These are phyloP conservation scores for Podosphaera fusca DNA, from an alignment of 2,329 filamentous ascomycete species.

Conservation along the genomic window DNA sequence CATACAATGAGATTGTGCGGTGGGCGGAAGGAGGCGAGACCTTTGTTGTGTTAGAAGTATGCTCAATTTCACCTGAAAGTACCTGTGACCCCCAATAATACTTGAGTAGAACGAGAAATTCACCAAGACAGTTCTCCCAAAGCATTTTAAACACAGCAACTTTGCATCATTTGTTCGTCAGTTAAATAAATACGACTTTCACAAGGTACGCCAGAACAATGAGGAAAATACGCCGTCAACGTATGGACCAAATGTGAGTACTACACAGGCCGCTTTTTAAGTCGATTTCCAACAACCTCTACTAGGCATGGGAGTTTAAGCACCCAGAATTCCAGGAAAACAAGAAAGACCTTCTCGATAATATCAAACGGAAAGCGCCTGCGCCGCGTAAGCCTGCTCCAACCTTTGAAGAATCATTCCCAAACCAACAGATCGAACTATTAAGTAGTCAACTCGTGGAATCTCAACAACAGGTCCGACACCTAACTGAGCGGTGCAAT, in stretches of 20 bases:
- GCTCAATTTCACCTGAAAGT: slow-evolving; percentile 8
- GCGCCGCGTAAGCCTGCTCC: slow-evolving; percentile 56
- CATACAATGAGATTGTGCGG: slow-evolving; percentile 76
- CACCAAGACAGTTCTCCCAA: slow-evolving; percentile 86
- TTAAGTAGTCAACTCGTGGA: slow-evolving; percentile 73
- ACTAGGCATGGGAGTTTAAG: slow-evolving; percentile 83
- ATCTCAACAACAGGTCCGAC: slow-evolving; percentile 78
- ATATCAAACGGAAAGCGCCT: slow-evolving; percentile 85
- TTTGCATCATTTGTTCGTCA: slow-evolving; percentile 93
- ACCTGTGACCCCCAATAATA: slow-evolving; percentile 6
- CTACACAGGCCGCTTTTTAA: not conserved
- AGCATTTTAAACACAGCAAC: slow-evolving; percentile 98
- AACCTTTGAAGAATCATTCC: slow-evolving; percentile 44
- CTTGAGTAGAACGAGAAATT: slow-evolving; percentile 73
- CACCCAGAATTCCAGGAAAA: slow-evolving; percentile 91
- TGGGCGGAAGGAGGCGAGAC: slow-evolving; percentile 92
- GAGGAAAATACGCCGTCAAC: slow-evolving; percentile 65
- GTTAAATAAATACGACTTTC: slow-evolving; percentile 93
- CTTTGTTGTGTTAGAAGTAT: slow-evolving; percentile 90
- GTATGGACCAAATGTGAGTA: slow-evolving; percentile 53
- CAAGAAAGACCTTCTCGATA: slow-evolving; percentile 89
- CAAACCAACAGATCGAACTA: slow-evolving; percentile 70
- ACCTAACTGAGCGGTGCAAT: slow-evolving; percentile 62
- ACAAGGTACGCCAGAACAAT: slow-evolving; percentile 84
- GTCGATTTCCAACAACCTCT: slow-evolving; percentile 8